phyloP scores from a whole-genome alignment of 805 yeast genomes.

The Soucietia sequanensis region DNA sequence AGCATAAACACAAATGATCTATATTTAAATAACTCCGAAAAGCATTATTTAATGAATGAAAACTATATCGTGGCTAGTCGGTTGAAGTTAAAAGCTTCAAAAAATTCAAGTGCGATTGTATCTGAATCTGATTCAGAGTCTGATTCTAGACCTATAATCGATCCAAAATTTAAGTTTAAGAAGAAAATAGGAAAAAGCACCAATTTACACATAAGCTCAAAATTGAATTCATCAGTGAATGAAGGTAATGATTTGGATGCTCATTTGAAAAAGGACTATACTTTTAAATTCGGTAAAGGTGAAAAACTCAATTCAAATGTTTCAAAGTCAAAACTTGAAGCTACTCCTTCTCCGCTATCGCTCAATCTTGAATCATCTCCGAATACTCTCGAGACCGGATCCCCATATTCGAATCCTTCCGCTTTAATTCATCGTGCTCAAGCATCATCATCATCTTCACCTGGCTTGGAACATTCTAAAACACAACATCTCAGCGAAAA shows the following conservation, averaged over 20 bases:
- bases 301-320: conserved; percentile 7
- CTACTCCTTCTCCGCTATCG: conserved; percentile 27
- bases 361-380: conserved; percentile 4
- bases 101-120: conserved; percentile 19
- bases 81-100: conserved; percentile 1
- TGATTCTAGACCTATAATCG: conserved; percentile 17
- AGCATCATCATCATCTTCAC: not conserved
- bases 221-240: not conserved
- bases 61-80: conserved; percentile 4
- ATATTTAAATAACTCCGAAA: too few species aligned
- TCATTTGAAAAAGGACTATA: conserved; percentile 8
- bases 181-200: too few species aligned
- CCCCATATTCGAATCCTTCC: too few species aligned
- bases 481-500: too few species aligned
- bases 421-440: too few species aligned
- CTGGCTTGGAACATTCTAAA: too few species aligned
- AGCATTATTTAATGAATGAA: not conserved
- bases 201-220: too few species aligned
- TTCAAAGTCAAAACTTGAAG: conserved; percentile 12
- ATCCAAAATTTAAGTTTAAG: too few species aligned
- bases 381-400: not conserved
- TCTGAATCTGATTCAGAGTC: conserved; percentile 40
- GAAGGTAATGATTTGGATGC: too few species aligned
- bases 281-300: conserved; percentile 16
- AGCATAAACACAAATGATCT: too few species aligned